Base-by-base conservation (phyloP, 1,139 yeast species). In the Neolecta irregularis region DNA sequence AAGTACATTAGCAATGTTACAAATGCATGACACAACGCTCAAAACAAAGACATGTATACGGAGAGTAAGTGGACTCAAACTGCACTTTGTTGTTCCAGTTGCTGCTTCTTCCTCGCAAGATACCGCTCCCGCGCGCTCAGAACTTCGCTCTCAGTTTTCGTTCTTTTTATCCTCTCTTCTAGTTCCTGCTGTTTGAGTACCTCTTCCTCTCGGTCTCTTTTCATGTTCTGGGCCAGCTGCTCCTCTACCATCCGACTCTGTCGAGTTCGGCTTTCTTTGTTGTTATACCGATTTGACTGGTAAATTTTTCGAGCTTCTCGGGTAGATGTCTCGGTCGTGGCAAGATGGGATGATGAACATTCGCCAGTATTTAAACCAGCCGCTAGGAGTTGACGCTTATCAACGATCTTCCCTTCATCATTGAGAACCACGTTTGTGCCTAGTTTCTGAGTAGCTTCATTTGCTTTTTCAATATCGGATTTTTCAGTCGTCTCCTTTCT, bases 101-200 rank as follows among this genome's bases (percentile, higher is more conserved):
- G n/a, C n/a, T n/a, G n/a, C n/a, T n/a, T n/a, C 34, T 51, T 52
- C 12, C 56, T 36, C 3, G 52, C 54, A 9, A 52, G 41, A 33
- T 49, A 52, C n/a, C 56, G 39, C 30, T 48, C 53, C 6, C 51
- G 41, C 6, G 56, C 56, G n/a, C 44, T 42, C 2, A 48, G 35
- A 2, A 48, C 44, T 7, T 40, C 41, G 2, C 25, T 28, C 6
- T 44, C 41, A 3, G 47, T 41, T 25, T 44, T 47, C 16, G 41
- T 40, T 7, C 42, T 22, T 33, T 45, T 47, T 11, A 44, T 30
- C 58, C 67, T 44, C 58, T 54, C 50, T 60, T 67, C 34, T 62
- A 68, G 51, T 64, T 67, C 53, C 62, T 65, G 53, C 17, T 37
- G 30, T 6, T 8, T 34, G 11, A 39, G 30, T 36, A 21, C 39